Evolutionary conservation across 2,329 filamentous ascomycete species (phyloP), one percentile per base, ranked within the genome.

Genomic region (Claviceps fusiformis): DNA sequence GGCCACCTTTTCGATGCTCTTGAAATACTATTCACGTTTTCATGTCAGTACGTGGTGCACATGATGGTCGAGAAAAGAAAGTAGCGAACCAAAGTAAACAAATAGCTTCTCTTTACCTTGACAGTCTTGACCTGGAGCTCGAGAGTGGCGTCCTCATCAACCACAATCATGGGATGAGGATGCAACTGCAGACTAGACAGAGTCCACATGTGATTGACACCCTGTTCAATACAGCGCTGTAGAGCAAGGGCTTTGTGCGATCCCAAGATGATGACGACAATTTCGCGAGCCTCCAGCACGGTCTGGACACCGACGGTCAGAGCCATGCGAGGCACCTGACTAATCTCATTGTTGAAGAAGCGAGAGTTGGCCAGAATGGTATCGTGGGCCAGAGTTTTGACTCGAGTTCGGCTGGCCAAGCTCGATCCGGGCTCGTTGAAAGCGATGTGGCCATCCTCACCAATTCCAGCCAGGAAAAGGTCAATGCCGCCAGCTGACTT

Each of bases 131-230:
- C 84, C 66, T 84, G 83, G 53, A 88, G 72, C 67, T 87, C 84
- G 15, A 86, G 72, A 1, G 85, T 88, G 17, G 85, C 84, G 65
- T 92, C 87, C 63, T 92, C 87, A 63, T 95, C 89, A 49, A 86
- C 87, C 10, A 92, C 87, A 60, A 93, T 83, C 76, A 93, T 82
- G 54, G 88, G 84, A 63, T 91, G 85, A 3, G 82, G 85, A 68
- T 93, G 89, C 59, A 92, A 73, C 67, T 95, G 89, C 46, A 95
- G 75, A 54, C 82, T 83, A 9, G 87, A 92, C 7, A 93, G 77
- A 1, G 89, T 92, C 88, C 89, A 95, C 86, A 92, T 92, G 71
- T 93, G 89, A 68, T 90, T 92, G 58, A 95, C 80, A 35, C 85
- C 86, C 55, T 85, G 84, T 68, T 95, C 89, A 59, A 95, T 81